A percentile compares a stretch with the other conserved stretches of the same genome.
Evolutionary conservation across 805 yeast species (phyloP).

Genomic region (Ogataea glucozyma): DNA sequence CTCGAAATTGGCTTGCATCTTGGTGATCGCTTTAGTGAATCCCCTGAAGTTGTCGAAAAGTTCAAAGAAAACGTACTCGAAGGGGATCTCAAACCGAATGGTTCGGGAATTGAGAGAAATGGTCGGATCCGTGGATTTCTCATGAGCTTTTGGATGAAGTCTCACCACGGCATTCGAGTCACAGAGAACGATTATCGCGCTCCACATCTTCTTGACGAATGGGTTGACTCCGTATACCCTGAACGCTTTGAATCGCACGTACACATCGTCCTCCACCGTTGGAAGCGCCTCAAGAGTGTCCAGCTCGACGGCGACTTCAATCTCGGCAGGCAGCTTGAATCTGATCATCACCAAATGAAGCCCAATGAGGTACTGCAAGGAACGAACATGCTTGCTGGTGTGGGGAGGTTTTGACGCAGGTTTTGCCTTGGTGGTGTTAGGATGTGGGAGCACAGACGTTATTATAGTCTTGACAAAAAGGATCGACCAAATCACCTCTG

Average conservation of each 20-base stretch:
- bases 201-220: constrained; percentile 30
- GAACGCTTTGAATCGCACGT: constrained; percentile 25
- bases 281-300: constrained; percentile 31
- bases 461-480: constrained; percentile 28
- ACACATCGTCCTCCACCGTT: constrained; percentile 12
- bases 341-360: constrained; percentile 28
- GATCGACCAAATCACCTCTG: constrained; percentile 35
- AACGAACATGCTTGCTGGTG: not conserved
- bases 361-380: constrained; percentile 21
- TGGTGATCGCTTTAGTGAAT: constrained; percentile 64
- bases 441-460: constrained; percentile 18
- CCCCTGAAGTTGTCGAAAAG: constrained; percentile 82
- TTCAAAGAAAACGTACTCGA: constrained; percentile 71
- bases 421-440: too few relatives aligned
- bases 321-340: constrained; percentile 30
- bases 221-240: constrained; percentile 34
- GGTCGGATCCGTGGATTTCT: constrained; percentile 16
- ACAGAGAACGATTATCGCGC: constrained; percentile 26
- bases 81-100: constrained; percentile 55
- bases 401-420: not conserved
- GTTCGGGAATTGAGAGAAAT: constrained; percentile 25
- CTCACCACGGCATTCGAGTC: constrained; percentile 19
- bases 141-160: too few relatives aligned
- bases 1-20: constrained; percentile 40
- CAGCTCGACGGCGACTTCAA: constrained; percentile 31